A percentile compares a stretch with the other conserved stretches of the same genome.
phyloP scores from a whole-genome alignment of 495 filamentous ascomycete species.

The Xylaria sp. region DNA sequence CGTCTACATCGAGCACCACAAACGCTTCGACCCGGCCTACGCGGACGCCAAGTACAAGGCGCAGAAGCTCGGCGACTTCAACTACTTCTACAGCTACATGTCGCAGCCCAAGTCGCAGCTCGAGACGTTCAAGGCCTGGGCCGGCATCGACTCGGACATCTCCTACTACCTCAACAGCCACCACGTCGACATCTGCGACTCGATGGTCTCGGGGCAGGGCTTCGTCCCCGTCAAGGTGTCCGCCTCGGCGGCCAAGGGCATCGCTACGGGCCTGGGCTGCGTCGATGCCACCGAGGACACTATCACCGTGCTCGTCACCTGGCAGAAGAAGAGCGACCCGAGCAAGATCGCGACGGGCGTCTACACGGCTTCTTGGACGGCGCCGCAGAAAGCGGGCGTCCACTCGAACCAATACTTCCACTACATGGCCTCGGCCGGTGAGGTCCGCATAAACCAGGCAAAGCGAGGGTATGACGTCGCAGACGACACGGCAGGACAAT shows the following conservation, averaged over 20 bases:
- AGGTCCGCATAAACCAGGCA: conserved; percentile 89
- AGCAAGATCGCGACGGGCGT: conserved; percentile 82
- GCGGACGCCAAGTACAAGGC: conserved; percentile 82
- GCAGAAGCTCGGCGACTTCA: conserved; percentile 82
- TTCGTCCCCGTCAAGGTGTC: conserved; percentile 81
- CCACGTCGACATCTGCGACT: conserved; percentile 89
- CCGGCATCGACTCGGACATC: conserved; percentile 88
- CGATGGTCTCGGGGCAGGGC: conserved; percentile 75
- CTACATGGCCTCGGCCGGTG: conserved; percentile 82
- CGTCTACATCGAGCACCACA: conserved; percentile 96
- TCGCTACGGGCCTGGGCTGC: conserved; percentile 77
- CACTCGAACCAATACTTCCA: conserved; percentile 97
- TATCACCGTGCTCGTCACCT: conserved; percentile 87
- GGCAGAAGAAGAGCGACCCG: conserved; percentile 73
- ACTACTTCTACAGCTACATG: conserved; percentile 99
- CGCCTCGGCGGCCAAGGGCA: conserved; percentile 74
- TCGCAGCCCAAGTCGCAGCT: conserved; percentile 91
- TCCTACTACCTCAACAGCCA: conserved; percentile 95
- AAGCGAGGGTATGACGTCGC: conserved; percentile 96
- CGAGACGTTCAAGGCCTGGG: conserved; percentile 97
- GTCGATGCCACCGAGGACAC: conserved; percentile 85
- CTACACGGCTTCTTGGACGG: conserved; percentile 94
- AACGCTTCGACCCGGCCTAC: conserved; percentile 93
- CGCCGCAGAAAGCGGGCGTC: conserved; percentile 88
- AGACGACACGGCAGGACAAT: conserved; percentile 69